Evolutionary conservation across 805 yeast genomes (phyloP).

Genomic region (Suhomyces sp.): DNA sequence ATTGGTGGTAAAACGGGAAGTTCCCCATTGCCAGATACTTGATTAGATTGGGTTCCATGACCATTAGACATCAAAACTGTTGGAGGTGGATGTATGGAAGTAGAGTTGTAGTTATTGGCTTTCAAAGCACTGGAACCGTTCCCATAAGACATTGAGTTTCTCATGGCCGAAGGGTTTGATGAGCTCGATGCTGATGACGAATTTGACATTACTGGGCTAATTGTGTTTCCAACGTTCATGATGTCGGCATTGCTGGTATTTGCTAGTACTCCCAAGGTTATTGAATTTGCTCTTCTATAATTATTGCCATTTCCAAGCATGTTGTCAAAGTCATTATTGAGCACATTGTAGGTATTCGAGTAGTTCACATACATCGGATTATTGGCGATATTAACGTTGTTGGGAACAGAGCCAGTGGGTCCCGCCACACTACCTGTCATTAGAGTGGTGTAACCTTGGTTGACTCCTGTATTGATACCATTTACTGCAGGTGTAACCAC

Average conservation of each 20-base stretch:
- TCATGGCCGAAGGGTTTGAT: conserved; percentile 3
- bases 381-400: neutral
- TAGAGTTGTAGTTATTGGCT: conserved; percentile 5
- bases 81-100: conserved; percentile 13
- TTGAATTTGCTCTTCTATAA: conserved; percentile 19
- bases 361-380: conserved; percentile 9
- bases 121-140: neutral
- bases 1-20: conserved; percentile 12
- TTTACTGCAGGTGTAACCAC: neutral
- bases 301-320: conserved; percentile 3
- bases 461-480: neutral
- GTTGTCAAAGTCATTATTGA: conserved; percentile 8
- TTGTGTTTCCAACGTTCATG: conserved; percentile 3
- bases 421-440: neutral
- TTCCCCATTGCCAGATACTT: conserved; percentile 1
- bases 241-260: conserved; percentile 4
- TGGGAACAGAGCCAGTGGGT: neutral
- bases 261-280: conserved; percentile 18
- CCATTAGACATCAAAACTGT: conserved; percentile 9
- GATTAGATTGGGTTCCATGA: neutral
- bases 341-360: conserved; percentile 7
- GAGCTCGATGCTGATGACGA: conserved; percentile 1
- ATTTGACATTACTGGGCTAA: conserved; percentile 9
- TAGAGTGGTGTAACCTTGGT: neutral
- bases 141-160: neutral